A percentile compares a stretch with the other conserved stretches of the same genome.
These are phyloP conservation scores for Papiliotrema fonsecae DNA, from an alignment of 1,284 basidiomycete species.

Conservation along the genomic window DNA sequence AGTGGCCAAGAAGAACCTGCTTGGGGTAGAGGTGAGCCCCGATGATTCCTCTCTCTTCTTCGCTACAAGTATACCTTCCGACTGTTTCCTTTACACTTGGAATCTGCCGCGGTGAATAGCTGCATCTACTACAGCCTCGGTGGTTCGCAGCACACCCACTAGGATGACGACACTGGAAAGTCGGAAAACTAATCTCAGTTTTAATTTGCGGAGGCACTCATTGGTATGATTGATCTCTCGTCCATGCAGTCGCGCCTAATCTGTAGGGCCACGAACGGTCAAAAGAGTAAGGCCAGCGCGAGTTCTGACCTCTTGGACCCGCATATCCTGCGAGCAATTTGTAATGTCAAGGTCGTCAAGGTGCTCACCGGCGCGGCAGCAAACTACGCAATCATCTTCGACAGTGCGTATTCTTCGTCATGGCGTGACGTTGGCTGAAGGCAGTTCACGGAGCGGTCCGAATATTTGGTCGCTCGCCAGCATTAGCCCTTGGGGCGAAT, in stretches of 20 bases:
- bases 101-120: no score
- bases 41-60: no score
- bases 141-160: no score
- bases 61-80: no score
- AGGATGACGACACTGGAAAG: no score
- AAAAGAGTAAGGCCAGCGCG: constrained; percentile 17
- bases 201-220: constrained; percentile 25
- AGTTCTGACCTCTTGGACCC: constrained; percentile 60
- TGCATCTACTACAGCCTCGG: no score
- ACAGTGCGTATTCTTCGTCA: constrained; percentile 44
- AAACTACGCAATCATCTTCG: constrained; percentile 58
- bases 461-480: constrained; percentile 78
- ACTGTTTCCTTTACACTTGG: no score
- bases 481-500: constrained; percentile 56
- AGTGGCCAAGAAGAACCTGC: no score
- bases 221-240: constrained; percentile 12
- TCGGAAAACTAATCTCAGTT: no score
- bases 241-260: neutral
- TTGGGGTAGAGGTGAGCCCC: no score
- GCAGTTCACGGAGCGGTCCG: constrained; percentile 67
- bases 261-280: constrained; percentile 27
- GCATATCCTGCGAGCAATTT: constrained; percentile 78
- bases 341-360: constrained; percentile 68
- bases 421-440: constrained; percentile 9
- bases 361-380: constrained; percentile 72